A percentile compares a stretch with the other conserved stretches of the same genome.
Evolutionary conservation across 495 filamentous ascomycete species (phyloP).

Genomic region (Penicillium mononematosum): DNA sequence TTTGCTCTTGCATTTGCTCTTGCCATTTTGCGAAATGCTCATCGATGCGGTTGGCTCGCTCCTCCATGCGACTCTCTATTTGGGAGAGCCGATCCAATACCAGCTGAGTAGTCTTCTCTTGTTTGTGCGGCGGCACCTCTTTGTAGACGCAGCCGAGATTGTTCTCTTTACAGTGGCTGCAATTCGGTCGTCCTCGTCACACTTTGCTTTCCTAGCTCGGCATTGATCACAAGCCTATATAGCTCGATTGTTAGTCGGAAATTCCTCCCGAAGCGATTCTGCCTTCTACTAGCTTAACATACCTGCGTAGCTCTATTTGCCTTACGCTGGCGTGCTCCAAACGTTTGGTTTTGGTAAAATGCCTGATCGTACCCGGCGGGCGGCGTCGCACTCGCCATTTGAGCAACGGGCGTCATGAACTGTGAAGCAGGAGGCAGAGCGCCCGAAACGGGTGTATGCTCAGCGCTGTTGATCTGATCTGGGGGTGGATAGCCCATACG

Average conservation of each 20-base stretch:
- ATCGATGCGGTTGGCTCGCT: constrained; percentile 28
- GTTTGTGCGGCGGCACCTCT: constrained; percentile 60
- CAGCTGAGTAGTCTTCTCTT: constrained; percentile 44
- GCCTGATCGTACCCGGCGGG: constrained; percentile 30
- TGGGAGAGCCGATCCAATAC: constrained; percentile 35
- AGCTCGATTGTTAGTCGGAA: constrained; percentile 3
- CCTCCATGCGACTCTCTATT: constrained; percentile 29
- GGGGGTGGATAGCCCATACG: constrained; percentile 37
- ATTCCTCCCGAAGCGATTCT: not conserved
- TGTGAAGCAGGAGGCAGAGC: constrained; percentile 29
- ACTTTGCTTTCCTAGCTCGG: constrained; percentile 62
- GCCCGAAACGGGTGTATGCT: constrained; percentile 28
- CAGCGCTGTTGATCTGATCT: constrained; percentile 29
- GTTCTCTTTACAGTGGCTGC: constrained; percentile 60
- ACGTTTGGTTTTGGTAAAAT: constrained; percentile 36
- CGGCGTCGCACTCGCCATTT: constrained; percentile 27
- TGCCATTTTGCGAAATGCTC: constrained; percentile 11
- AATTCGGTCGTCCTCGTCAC: constrained; percentile 58
- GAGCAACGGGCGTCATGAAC: constrained; percentile 29
- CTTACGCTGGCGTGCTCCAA: constrained; percentile 42
- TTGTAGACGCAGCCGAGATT: constrained; percentile 56
- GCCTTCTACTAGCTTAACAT: constrained; percentile 9
- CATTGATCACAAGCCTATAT: constrained; percentile 61
- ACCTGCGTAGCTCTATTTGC: constrained; percentile 46
- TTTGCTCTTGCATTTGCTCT: constrained; percentile 14